Conservation (phyloP, 2,329 filamentous ascomycete species). For the Colletotrichum viniferum region DNA sequence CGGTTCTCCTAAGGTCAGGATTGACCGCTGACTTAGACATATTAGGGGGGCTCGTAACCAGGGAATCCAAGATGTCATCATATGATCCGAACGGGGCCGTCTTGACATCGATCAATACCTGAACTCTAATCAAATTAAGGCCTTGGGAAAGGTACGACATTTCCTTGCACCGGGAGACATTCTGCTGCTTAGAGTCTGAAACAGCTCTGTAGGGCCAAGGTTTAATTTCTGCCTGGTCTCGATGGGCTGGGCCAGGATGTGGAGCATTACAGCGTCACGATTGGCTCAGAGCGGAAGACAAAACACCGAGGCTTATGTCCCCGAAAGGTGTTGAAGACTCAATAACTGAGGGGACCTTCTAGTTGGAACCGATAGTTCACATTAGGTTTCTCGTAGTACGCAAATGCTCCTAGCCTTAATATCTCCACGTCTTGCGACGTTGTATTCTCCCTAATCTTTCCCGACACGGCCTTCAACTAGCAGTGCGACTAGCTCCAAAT, state of each 20-base stretch:
- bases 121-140: neutral
- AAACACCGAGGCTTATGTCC: neutral
- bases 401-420: neutral
- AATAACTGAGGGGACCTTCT: neutral
- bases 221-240: neutral
- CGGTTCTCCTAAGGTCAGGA: neutral
- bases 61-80: neutral
- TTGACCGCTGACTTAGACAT: neutral
- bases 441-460: neutral
- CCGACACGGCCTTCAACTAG: neutral
- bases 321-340: neutral
- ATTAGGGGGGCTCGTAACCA: neutral
- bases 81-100: neutral
- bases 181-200: neutral
- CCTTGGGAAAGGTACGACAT: neutral
- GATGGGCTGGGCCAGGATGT: neutral
- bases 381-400: neutral
- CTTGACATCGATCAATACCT: neutral
- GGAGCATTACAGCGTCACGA: neutral
- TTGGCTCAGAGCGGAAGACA: neutral
- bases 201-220: neutral
- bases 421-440: neutral
- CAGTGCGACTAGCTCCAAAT: neutral
- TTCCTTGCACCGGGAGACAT: neutral
- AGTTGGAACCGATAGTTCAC: neutral